phyloP scores from a whole-genome alignment of 176 grass and related monocot genomes.

The Zizania latifolia region DNA sequence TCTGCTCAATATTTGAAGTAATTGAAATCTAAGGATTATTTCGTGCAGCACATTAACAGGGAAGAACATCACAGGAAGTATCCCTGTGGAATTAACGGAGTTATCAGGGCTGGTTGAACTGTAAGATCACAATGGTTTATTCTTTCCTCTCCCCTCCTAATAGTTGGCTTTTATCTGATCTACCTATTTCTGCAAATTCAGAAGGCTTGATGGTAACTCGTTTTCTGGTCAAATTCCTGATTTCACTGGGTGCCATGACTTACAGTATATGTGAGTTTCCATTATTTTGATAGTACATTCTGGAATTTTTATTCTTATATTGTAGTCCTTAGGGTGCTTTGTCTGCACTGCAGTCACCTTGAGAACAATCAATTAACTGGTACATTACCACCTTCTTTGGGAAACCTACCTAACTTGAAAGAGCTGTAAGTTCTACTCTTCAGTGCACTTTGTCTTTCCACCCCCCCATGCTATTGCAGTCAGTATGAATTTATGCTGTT shows the following conservation, averaged over 20 bases:
- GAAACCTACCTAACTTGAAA: constrained; percentile 64
- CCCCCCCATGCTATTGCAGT: neutral
- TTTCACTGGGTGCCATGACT: constrained; percentile 63
- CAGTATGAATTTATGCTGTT: neutral
- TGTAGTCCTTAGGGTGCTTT: neutral
- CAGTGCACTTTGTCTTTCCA: constrained; percentile 4
- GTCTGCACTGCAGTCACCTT: constrained; percentile 50
- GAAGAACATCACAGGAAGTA: constrained; percentile 75
- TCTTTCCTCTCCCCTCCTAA: neutral
- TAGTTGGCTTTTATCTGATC: constrained; percentile 2
- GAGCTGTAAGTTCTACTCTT: constrained; percentile 71
- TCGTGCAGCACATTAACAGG: constrained; percentile 43
- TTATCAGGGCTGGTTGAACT: constrained; percentile 61
- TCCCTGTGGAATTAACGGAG: constrained; percentile 7
- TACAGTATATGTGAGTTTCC: constrained; percentile 71
- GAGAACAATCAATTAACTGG: constrained; percentile 84
- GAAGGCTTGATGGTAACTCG: constrained; percentile 59
- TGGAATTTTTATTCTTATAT: constrained; percentile 10
- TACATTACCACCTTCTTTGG: constrained; percentile 60
- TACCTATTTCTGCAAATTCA: constrained; percentile 30
- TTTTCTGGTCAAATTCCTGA: constrained; percentile 78
- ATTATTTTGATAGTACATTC: neutral
- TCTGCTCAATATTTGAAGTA: neutral
- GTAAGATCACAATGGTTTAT: constrained; percentile 53
- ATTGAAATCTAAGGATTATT: neutral